A percentile compares a stretch with the other conserved stretches of the same genome.
Conservation (phyloP, 2,329 filamentous ascomycete genomes). For the Coleophoma eucalyptorum region DNA sequence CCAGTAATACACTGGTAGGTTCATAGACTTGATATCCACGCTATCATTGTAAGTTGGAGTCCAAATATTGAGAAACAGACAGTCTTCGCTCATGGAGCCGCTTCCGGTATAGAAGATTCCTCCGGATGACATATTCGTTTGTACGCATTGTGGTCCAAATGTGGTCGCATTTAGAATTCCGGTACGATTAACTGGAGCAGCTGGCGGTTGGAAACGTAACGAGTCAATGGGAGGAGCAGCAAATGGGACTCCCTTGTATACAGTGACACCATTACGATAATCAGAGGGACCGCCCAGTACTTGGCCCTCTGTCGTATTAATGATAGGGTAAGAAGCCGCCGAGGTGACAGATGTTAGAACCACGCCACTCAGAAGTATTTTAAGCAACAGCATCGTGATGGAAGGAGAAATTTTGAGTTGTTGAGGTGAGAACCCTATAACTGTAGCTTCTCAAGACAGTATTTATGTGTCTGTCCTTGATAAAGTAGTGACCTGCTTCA, state of each 20-base stretch:
- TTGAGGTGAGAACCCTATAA: too few relatives aligned
- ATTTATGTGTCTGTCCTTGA: too few relatives aligned
- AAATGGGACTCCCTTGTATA: not conserved
- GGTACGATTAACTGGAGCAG: not conserved
- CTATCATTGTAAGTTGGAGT: too few relatives aligned
- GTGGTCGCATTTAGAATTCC: not conserved
- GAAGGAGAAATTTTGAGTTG: too few relatives aligned
- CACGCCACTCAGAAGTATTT: too few relatives aligned
- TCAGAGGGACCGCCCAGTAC: not conserved
- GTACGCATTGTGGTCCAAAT: not conserved
- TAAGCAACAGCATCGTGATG: too few relatives aligned
- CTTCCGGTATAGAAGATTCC: not conserved
- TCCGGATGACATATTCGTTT: not conserved
- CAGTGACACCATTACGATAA: not conserved
- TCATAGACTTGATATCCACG: too few relatives aligned
- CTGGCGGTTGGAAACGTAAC: not conserved
- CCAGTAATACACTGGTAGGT: conserved; percentile 37
- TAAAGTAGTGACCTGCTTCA: too few relatives aligned
- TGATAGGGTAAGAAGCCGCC: too few relatives aligned
- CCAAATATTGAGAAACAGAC: conserved; percentile 29
- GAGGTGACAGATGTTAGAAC: too few relatives aligned
- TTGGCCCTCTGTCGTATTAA: too few relatives aligned
- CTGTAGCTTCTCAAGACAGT: too few relatives aligned
- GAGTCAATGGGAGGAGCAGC: not conserved
- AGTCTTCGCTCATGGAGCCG: conserved; percentile 20